A percentile compares a stretch with the other conserved stretches of the same genome.
Conservation (phyloP, 2,329 filamentous ascomycete genomes). For the Bisporella sp. region DNA sequence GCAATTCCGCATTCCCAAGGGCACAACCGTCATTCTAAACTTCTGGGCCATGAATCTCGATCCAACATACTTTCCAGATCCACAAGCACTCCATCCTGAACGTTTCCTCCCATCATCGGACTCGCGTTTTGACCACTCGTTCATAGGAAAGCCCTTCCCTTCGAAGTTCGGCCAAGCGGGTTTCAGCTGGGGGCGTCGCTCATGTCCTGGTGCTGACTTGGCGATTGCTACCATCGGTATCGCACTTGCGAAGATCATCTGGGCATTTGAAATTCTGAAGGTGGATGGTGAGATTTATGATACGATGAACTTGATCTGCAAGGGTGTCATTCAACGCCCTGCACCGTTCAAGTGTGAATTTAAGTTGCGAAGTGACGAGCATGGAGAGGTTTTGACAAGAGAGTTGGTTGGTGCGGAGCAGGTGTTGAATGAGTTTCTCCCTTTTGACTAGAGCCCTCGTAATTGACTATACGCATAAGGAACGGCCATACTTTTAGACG, state of each 20-base stretch:
- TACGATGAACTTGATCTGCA: slow-evolving; percentile 16
- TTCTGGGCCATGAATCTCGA: slow-evolving; percentile 36
- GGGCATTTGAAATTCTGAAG: slow-evolving; percentile 39
- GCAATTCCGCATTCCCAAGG: slow-evolving; percentile 10
- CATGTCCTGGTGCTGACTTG: slow-evolving; percentile 52
- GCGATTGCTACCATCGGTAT: slow-evolving; percentile 42
- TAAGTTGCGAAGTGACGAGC: slow-evolving; percentile 23
- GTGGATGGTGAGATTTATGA: slow-evolving; percentile 15
- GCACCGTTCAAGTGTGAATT: slow-evolving; percentile 28
- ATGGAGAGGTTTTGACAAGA: slow-evolving; percentile 25
- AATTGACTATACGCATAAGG: too few relatives aligned
- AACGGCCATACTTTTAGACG: too few relatives aligned
- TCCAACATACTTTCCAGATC: slow-evolving; percentile 33
- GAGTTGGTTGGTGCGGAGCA: slow-evolving; percentile 24
- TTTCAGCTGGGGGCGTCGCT: slow-evolving; percentile 35
- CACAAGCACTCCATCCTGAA: slow-evolving; percentile 37
- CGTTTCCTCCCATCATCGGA: slow-evolving; percentile 26
- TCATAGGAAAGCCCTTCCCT: slow-evolving; percentile 17
- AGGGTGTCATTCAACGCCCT: slow-evolving; percentile 30
- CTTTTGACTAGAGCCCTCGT: slow-evolving; percentile 9
- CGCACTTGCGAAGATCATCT: slow-evolving; percentile 41
- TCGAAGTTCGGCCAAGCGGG: slow-evolving; percentile 25
- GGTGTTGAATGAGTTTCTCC: slow-evolving; percentile 18
- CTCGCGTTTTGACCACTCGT: slow-evolving; percentile 20
- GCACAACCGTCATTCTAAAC: slow-evolving; percentile 30